phyloP scores from a whole-genome alignment of 2,329 filamentous ascomycete genomes.

The Trichoderma asperellum region DNA sequence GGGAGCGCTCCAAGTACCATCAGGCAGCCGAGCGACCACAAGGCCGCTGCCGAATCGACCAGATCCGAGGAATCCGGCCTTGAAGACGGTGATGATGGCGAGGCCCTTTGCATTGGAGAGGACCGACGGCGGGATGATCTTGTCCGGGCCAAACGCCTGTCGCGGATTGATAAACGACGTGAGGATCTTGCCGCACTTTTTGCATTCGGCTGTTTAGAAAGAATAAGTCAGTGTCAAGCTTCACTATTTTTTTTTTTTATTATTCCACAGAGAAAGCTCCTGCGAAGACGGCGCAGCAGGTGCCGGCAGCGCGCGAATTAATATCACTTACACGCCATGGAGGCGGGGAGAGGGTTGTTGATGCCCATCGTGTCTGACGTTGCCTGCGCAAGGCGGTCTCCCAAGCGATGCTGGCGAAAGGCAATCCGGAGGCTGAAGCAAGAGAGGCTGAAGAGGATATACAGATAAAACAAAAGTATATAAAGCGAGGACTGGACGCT shows the following conservation, averaged over 20 bases:
- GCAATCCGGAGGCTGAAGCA: neutral
- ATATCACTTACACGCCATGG: slow-evolving; percentile 66
- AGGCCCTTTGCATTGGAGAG: slow-evolving; percentile 92
- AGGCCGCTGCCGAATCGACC: slow-evolving; percentile 81
- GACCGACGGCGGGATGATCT: slow-evolving; percentile 90
- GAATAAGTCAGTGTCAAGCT: slow-evolving; percentile 15
- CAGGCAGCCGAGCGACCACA: slow-evolving; percentile 76
- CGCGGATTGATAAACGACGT: slow-evolving; percentile 91
- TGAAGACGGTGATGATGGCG: slow-evolving; percentile 83
- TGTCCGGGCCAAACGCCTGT: slow-evolving; percentile 93
- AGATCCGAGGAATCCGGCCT: slow-evolving; percentile 83
- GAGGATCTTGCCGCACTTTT: slow-evolving; percentile 94
- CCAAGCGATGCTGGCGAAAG: neutral
- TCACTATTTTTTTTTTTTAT: neutral
- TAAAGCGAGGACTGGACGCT: slow-evolving; percentile 12
- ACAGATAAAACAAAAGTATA: slow-evolving; percentile 1
- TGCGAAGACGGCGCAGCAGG: neutral
- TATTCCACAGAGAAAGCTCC: neutral
- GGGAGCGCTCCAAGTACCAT: slow-evolving; percentile 80
- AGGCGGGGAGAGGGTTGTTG: slow-evolving; percentile 69
- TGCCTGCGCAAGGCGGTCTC: slow-evolving; percentile 19
- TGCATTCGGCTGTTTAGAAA: slow-evolving; percentile 78
- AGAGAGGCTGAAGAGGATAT: neutral
- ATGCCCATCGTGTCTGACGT: slow-evolving; percentile 48
- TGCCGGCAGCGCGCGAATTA: slow-evolving; percentile 30